Evolutionary conservation across 2,329 filamentous ascomycete species (phyloP), one percentile per base, ranked within the genome.

Genomic region (Penicillium sp.): DNA sequence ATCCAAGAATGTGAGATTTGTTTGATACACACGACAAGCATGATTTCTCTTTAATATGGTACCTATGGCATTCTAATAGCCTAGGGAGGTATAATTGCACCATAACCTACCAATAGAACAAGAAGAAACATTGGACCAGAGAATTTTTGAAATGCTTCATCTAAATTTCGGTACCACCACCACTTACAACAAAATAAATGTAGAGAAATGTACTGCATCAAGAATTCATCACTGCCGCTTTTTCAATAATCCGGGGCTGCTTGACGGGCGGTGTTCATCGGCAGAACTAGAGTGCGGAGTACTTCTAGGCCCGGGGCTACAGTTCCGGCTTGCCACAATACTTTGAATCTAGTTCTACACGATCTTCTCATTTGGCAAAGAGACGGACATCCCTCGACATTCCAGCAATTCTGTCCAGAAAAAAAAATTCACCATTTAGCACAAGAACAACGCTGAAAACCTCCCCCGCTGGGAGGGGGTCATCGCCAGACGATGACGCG

Each of bases 401-500:
- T 27, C 5, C 27, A 49, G 1, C 8, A 14, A 16, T 7, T 4
- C 9, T 38, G 18, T 7, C 11, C n/a, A n/a, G n/a, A n/a, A n/a
- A n/a, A n/a, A 34, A 4, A 10, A 32, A 18, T n/a, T 9, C 2
- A n/a, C 3, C 11, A 46, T 23, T n/a, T 1, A 47, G 34, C 4
- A 26, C 8, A 42, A n/a, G 16, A 32, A 34, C 30, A 35, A 46
- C 34, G 27, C 44, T 26, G 44, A 56, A 32, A 39, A 44, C 55
- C 56, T 23, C 23, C 61, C 55, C 61, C 61, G 47, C 52, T 30
- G 57, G 68, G 67, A 67, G 69, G 68, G 61, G 64, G 64, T 65
- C 60, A 61, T 67, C 58, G 50, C 54, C 58, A 58, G 65, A 74
- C 56, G 63, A 87, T 86, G 84, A 81, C 81, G 65, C 77, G 78